Percentiles rank a stretch among this genome's conserved stretches.
Conservation (phyloP, 768 basidiomycete species). For the Boletus subparvulus region DNA sequence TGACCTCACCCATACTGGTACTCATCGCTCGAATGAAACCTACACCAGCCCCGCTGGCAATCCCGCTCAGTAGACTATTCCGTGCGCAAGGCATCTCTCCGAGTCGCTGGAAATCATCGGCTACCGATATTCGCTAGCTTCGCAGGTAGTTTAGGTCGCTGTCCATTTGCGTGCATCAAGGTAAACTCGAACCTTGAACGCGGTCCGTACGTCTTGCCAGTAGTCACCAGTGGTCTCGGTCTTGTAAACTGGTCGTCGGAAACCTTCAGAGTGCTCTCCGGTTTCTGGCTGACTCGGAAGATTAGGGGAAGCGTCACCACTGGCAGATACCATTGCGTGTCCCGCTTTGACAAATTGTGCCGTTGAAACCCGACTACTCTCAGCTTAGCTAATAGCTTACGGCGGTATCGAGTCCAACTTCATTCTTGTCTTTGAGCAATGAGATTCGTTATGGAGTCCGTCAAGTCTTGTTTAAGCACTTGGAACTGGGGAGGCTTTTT, state of each 20-base stretch:
- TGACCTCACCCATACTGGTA: slow-evolving; percentile 46
- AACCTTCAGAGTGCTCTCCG: slow-evolving; percentile 5
- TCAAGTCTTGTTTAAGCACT: too few relatives aligned
- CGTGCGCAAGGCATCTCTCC: slow-evolving; percentile 76
- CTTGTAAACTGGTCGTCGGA: slow-evolving; percentile 27
- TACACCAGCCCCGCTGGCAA: slow-evolving; percentile 76
- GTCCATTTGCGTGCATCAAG: not conserved
- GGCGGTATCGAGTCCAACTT: too few relatives aligned
- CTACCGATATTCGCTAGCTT: slow-evolving; percentile 48
- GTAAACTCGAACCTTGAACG: slow-evolving; percentile 30
- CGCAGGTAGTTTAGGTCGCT: slow-evolving; percentile 15
- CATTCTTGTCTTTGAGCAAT: too few relatives aligned
- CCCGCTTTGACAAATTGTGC: not conserved
- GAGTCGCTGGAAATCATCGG: slow-evolving; percentile 58
- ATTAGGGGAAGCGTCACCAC: not conserved
- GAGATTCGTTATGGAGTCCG: too few relatives aligned
- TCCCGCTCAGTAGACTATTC: slow-evolving; percentile 71
- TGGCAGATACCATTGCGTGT: slow-evolving; percentile 14
- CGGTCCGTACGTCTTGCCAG: slow-evolving; percentile 32
- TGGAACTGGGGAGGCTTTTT: too few relatives aligned
- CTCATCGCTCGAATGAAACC: slow-evolving; percentile 71
- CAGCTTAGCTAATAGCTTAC: too few relatives aligned
- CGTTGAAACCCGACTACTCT: not conserved
- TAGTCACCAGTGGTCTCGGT: slow-evolving; percentile 32
- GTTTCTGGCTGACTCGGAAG: not conserved